Evolutionary conservation across 441 rosid genomes (phyloP), one percentile per base, ranked within the genome.

Genomic region (Gossypium gossypioides): DNA sequence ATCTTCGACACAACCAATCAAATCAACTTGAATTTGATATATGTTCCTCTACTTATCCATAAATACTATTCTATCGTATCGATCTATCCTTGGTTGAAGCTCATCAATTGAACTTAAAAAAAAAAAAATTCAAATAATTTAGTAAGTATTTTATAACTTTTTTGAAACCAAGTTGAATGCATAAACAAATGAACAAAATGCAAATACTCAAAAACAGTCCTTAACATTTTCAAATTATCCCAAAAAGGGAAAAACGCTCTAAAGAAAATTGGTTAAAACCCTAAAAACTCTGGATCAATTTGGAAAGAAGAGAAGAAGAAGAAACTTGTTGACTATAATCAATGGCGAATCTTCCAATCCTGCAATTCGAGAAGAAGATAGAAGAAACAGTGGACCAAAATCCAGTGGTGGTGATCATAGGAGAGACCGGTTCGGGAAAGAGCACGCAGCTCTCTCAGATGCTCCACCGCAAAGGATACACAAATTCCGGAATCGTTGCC

Each of bases 371-470:
- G 76, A 91, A 87, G 71, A 87, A 86, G 80, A 95, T 92, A 42
- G 66, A 86, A 3, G 86, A 87, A 72, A 89, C 91, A 1, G 89
- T 95, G 32, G 87, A 85, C 57, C 79, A 85, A 72, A 95, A 91
- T 72, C 81, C 91, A 4, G 98, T 89, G 12, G 96, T 86, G 2
- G 99, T 93, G 15, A 75, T 96, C 4, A 88, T 96, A 18, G 97
- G 99, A 42, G 96, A 90, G 85, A 90, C 98, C 2, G 98, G 98
- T 32, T 90, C 97, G 1, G 99, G 99, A 0, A 93, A 96, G 81
- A 93, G 99, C 82, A 93, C 99, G n/a, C 99, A 91, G 87, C 99
- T 93, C 74, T 93, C 99, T 69, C 99, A 93, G 82, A 93, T 96
- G 74, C 87, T 96, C 19, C 86, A 84, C 86, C 90, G 97, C 16